Evolutionary conservation across 208 protist species (phyloP).

Genomic region (Vickermania ingenoplastis): DNA sequence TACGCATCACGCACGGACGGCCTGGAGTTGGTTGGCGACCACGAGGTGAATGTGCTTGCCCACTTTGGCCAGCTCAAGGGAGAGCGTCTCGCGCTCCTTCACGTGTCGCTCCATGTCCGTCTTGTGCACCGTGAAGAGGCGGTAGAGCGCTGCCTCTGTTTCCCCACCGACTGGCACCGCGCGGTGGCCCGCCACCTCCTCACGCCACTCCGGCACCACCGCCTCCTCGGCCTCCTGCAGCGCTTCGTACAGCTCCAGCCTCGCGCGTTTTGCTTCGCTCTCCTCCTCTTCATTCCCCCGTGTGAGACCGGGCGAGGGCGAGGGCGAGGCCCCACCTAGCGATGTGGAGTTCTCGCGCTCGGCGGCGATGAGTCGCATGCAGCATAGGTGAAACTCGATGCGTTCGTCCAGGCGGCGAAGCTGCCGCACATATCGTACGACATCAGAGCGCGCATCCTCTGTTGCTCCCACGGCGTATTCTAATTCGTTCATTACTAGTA

Average conservation of each 20-base stretch:
- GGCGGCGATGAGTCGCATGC: constrained; percentile 28
- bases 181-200: too few species aligned
- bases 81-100: constrained; percentile 18
- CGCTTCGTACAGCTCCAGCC: background rate
- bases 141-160: constrained; percentile 5
- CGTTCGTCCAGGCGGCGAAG: constrained; percentile 48
- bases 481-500: constrained; percentile 46
- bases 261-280: background rate
- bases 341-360: constrained; percentile 7
- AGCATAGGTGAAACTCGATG: constrained; percentile 41
- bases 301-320: too few species aligned
- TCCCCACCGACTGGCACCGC: background rate
- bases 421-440: constrained; percentile 53
- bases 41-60: constrained; percentile 14
- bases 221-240: background rate
- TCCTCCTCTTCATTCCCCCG: too few species aligned
- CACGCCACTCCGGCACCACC: background rate
- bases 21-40: background rate
- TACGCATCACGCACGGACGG: too few species aligned
- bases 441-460: constrained; percentile 39
- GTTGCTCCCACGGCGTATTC: constrained; percentile 65
- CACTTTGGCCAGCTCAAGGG: constrained; percentile 19
- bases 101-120: constrained; percentile 16
- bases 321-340: too few species aligned
- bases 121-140: constrained; percentile 19